Percentiles rank a stretch among this genome's conserved stretches.
Evolutionary conservation across 1,284 basidiomycete genomes (phyloP).

Genomic region (Pterulicium gracile): DNA sequence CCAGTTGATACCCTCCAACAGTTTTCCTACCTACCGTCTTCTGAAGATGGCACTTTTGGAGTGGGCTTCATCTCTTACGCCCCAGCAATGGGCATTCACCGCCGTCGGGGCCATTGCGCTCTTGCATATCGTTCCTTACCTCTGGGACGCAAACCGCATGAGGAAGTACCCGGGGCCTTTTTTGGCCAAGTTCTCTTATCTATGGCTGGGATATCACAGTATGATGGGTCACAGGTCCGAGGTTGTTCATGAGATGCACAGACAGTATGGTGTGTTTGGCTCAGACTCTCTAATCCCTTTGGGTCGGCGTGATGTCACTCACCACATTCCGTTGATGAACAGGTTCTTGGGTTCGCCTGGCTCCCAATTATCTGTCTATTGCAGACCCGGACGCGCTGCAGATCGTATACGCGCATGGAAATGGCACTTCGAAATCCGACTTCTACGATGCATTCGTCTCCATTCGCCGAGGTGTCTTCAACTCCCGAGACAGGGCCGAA

Average conservation of each 20-base stretch:
- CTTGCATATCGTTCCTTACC: slow-evolving; percentile 44
- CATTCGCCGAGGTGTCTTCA: slow-evolving; percentile 72
- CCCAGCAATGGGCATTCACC: not conserved
- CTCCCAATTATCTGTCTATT: slow-evolving; percentile 81
- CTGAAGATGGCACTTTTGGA: not conserved
- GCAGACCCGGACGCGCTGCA: slow-evolving; percentile 71
- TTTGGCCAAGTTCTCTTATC: slow-evolving; percentile 64
- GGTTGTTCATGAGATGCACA: slow-evolving; percentile 66
- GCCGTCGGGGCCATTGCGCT: slow-evolving; percentile 21
- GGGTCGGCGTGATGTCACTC: slow-evolving; percentile 3
- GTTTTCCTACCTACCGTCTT: not conserved
- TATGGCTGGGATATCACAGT: slow-evolving; percentile 64
- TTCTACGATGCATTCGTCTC: slow-evolving; percentile 84
- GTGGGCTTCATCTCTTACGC: not conserved
- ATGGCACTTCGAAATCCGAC: slow-evolving; percentile 64
- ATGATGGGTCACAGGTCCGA: slow-evolving; percentile 68
- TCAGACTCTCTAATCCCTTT: not conserved
- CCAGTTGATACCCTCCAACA: not conserved
- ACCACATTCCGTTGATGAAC: slow-evolving; percentile 3
- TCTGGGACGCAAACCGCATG: slow-evolving; percentile 47
- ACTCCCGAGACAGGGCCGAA: slow-evolving; percentile 74
- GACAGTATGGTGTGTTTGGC: slow-evolving; percentile 57
- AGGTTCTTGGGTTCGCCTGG: slow-evolving; percentile 79
- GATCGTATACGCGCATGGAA: slow-evolving; percentile 71
- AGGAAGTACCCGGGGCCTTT: slow-evolving; percentile 65